Percentiles rank a stretch among this genome's conserved stretches.
Evolutionary conservation across 2,329 filamentous ascomycete genomes (phyloP).

Genomic region (Aureobasidium musti): DNA sequence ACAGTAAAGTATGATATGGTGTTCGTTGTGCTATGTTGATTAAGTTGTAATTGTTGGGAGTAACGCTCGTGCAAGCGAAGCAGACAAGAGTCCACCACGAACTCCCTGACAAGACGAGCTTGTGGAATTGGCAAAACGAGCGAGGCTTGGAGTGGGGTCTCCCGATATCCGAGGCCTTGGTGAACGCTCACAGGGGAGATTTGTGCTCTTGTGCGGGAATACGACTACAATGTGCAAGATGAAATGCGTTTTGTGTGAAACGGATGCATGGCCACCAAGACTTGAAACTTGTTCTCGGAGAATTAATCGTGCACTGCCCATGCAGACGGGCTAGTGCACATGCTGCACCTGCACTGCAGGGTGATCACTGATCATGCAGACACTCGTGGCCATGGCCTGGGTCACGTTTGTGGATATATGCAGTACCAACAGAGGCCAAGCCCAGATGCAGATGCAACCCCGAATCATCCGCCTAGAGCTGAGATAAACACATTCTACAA

Average conservation of each 20-base stretch:
- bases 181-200: constrained; percentile 14
- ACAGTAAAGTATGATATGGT: constrained; percentile 1
- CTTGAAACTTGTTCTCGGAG: constrained; percentile 17
- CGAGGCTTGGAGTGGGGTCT: background rate
- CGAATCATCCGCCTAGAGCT: background rate
- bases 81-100: background rate
- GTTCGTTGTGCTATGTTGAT: constrained; percentile 9
- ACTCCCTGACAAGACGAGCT: constrained; percentile 13
- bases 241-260: background rate
- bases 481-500: background rate
- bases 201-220: background rate
- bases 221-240: constrained; percentile 3
- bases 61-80: constrained; percentile 15
- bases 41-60: constrained; percentile 17
- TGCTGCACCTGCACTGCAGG: background rate
- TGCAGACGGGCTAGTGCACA: background rate
- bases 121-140: background rate
- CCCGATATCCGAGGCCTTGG: background rate
- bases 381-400: background rate
- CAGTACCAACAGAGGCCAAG: background rate
- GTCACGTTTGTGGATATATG: constrained; percentile 14
- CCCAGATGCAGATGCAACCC: background rate
- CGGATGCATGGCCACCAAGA: background rate
- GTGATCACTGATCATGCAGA: constrained; percentile 21
- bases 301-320: constrained; percentile 23